Percentiles rank a stretch among this genome's conserved stretches.
phyloP scores from a whole-genome alignment of 1,284 basidiomycete genomes.

The Ustilago nuda region DNA sequence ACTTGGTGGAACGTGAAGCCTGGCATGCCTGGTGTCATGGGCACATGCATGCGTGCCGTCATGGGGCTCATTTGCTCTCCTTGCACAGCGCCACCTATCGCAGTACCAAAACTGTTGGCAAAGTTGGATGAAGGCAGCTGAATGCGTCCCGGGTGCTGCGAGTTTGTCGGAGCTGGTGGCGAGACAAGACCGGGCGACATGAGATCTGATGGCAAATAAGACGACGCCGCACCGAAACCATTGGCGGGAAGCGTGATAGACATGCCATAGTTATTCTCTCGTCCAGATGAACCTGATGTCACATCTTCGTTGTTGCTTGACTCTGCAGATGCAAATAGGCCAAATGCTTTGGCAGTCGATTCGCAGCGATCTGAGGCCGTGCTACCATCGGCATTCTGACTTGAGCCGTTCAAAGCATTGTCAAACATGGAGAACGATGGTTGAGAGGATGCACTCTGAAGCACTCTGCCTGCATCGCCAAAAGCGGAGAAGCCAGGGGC shows the following conservation, averaged over 20 bases:
- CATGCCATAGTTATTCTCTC: slow-evolving; percentile 35
- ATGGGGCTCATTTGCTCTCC: slow-evolving; percentile 39
- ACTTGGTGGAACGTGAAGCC: slow-evolving; percentile 70
- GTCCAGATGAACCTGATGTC: neutral
- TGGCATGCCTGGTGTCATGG: slow-evolving; percentile 71
- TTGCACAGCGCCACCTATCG: neutral
- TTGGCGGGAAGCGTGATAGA: slow-evolving; percentile 40
- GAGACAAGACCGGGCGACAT: slow-evolving; percentile 51
- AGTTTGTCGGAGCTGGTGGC: slow-evolving; percentile 25
- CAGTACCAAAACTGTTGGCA: slow-evolving; percentile 31
- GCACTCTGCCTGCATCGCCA: slow-evolving; percentile 15
- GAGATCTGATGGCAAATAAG: slow-evolving; percentile 47
- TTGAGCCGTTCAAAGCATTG: slow-evolving; percentile 7
- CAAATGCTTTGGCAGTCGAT: slow-evolving; percentile 16
- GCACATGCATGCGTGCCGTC: slow-evolving; percentile 47
- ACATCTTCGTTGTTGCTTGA: slow-evolving; percentile 1
- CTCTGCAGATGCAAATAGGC: slow-evolving; percentile 12
- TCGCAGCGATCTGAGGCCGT: slow-evolving; percentile 1
- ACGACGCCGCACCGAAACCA: slow-evolving; percentile 37
- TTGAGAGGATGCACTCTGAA: slow-evolving; percentile 10
- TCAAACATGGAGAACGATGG: slow-evolving; percentile 22
- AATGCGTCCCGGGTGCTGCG: slow-evolving; percentile 61
- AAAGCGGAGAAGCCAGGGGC: slow-evolving; percentile 24
- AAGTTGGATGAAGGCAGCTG: slow-evolving; percentile 53
- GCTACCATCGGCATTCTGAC: slow-evolving; percentile 2